phyloP scores from a whole-genome alignment of 805 yeast species.

The Metschnikowia corniflorae region DNA sequence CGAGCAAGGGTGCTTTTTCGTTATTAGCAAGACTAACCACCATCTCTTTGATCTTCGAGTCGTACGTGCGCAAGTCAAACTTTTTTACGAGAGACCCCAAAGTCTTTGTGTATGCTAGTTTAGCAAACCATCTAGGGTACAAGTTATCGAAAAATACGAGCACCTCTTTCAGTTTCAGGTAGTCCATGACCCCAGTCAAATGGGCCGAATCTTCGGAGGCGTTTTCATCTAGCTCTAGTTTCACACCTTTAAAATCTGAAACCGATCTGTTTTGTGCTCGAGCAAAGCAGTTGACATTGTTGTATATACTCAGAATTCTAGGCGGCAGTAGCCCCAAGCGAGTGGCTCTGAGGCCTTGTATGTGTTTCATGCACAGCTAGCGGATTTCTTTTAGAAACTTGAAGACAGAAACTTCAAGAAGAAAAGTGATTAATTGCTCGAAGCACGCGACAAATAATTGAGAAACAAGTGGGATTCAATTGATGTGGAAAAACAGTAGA shows the following conservation, averaged over 20 bases:
- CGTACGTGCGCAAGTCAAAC: constrained; percentile 11
- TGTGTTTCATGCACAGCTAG: too few relatives aligned
- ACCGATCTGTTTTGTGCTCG: background rate
- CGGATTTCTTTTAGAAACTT: too few relatives aligned
- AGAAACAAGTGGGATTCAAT: too few relatives aligned
- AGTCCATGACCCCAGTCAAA: constrained; percentile 41
- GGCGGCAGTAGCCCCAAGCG: too few relatives aligned
- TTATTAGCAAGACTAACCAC: constrained; percentile 18
- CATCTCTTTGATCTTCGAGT: constrained; percentile 18
- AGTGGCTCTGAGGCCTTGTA: too few relatives aligned
- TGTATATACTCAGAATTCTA: too few relatives aligned
- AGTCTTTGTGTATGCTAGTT: constrained; percentile 21
- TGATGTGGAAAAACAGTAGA: too few relatives aligned
- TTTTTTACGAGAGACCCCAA: constrained; percentile 20
- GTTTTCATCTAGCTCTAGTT: constrained; percentile 33
- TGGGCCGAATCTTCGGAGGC: constrained; percentile 31
- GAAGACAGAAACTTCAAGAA: too few relatives aligned
- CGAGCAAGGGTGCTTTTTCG: constrained; percentile 23
- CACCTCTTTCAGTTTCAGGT: constrained; percentile 27
- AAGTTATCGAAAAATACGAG: constrained; percentile 37
- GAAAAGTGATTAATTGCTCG: too few relatives aligned
- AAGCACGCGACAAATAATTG: too few relatives aligned
- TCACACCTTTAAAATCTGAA: constrained; percentile 30
- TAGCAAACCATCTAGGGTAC: constrained; percentile 29
- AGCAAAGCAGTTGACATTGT: too few relatives aligned